Base-by-base conservation (phyloP, 2,329 filamentous ascomycete species). In the Onygenales sp. region DNA sequence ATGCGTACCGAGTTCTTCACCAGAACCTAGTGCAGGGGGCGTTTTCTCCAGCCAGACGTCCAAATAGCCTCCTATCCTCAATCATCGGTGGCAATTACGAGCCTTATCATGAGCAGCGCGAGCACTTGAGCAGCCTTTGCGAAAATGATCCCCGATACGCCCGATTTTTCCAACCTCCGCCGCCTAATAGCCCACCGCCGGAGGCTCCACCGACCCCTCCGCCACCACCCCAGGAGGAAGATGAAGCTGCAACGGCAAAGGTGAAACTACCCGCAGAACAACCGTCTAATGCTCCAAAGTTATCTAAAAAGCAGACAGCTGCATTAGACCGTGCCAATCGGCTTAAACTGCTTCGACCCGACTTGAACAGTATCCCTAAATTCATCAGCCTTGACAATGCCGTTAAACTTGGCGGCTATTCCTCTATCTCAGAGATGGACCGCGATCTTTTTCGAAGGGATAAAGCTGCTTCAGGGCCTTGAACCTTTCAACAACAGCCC, bases 1-100 rank as follows among this genome's bases (percentile, higher is more conserved):
- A 82, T 2, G 87, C 87, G 0, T 80, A 83, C 63, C 63, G 74
- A 8, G 66, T 67, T 2, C 70, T 95, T 13, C 73, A 77, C 46
- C 67, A 78, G 3, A 78, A 80, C 35, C 83, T 92, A 76, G 52
- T 64, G 9, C 58, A 59, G 6, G 58, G 54, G 8, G 60, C 63
- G 8, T 59, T 61, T 43, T 54, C 55, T 7, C 58, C 59, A 27
- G 54, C 55, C 13, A 54, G 57, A 9, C 56, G 61, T 21, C 54
- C 52, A 6, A 48, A 58, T 46, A 87, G 84, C 63, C 81, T 96
- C 27, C 78, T 97, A 6, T 81, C 80, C 36, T 77, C 82, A 41
- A 78, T 95, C 41, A 74, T 94, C 51, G 85, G 79, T 9, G 90
- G 88, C 51, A 85, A 95, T 63, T 97, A 95, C 68, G 78, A 79